Base-by-base conservation (phyloP, 2,329 filamentous ascomycete species). In the Colletotrichum orbiculare region DNA sequence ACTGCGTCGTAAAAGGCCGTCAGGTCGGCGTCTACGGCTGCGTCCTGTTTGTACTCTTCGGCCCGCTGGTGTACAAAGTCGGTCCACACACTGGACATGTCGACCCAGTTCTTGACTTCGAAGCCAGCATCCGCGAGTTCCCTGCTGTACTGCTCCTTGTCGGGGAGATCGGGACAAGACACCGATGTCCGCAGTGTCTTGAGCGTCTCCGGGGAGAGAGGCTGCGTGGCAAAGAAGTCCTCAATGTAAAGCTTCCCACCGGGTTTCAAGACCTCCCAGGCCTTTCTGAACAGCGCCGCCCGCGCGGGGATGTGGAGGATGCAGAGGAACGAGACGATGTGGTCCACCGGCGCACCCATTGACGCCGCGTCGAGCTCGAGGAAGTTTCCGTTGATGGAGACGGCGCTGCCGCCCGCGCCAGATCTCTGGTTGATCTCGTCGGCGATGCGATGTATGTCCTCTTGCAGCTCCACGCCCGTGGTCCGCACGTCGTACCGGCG, bases 241-340 rank as follows among this genome's bases (percentile, higher is more conserved):
- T 71, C 69, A 9, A 71, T 53, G 33, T 71, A 71, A 8, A 71
- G n/a, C 17, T 37, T 64, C 10, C 69, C 69, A 3, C 57, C 56
- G 1, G 42, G n/a, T 43, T 54, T 59, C 25, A 70, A 58, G 39
- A 68, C 17, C 34, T 58, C 39, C 5, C 46, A 54, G 10, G 64
- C 60, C 35, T 64, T 68, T 25, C 48, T 35, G 41, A 71, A 71
- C 8, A 71, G 60, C 42, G 35, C 34, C 17, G 57, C 39, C 3
- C 68, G 63, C 35, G 58, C 54, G 4, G 69, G 59, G 12, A 70
- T 66, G 41, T 71, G 69, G 39, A 69, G 41, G 42, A 71, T 66
- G 57, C 67, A 69, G n/a, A 71, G 62, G 41, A 71, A 67, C 10
- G 69, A 70, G 25, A 71, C 60, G 38, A 70, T 50, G 53, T 70